Evolutionary conservation across 768 basidiomycete genomes (phyloP).

Genomic region (Chlorophyllum brunneum): DNA sequence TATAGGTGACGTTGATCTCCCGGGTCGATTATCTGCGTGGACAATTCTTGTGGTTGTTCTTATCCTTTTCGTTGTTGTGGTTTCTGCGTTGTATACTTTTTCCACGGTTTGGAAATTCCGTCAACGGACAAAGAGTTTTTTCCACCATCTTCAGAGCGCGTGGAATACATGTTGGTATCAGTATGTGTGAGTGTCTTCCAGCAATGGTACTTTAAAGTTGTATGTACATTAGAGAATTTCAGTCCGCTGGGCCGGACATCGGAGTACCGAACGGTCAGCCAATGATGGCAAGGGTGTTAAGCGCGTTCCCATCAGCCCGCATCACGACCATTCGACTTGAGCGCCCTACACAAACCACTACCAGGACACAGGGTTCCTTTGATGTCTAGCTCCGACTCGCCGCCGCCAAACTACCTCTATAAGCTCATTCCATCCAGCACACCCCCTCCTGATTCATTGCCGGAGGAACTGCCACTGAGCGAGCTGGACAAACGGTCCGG

Average conservation of each 20-base stretch:
- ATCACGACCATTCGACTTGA: too few species aligned
- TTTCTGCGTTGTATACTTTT: constrained; percentile 42
- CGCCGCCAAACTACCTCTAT: constrained; percentile 53
- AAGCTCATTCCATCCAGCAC: constrained; percentile 48
- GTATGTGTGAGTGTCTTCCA: background rate
- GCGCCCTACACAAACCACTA: too few species aligned
- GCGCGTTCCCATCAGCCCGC: too few species aligned
- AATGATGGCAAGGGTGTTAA: too few species aligned
- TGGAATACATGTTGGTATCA: constrained; percentile 12
- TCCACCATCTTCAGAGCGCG: constrained; percentile 15
- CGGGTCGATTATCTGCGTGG: constrained; percentile 33
- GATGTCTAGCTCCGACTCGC: constrained; percentile 1
- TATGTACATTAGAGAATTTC: too few species aligned
- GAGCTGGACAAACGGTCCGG: constrained; percentile 40
- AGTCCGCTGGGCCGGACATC: too few species aligned
- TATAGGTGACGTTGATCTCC: constrained; percentile 18
- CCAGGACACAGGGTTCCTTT: background rate
- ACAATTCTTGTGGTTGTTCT: constrained; percentile 36
- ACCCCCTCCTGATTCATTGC: constrained; percentile 38
- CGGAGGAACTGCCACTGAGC: constrained; percentile 45
- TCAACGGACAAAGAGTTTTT: constrained; percentile 22
- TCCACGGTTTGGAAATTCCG: constrained; percentile 47
- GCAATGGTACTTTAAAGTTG: too few species aligned
- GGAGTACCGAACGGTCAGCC: too few species aligned
- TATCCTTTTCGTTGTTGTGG: constrained; percentile 33